phyloP scores from a whole-genome alignment of 2,329 filamentous ascomycete genomes.

The Calycina herbarum region DNA sequence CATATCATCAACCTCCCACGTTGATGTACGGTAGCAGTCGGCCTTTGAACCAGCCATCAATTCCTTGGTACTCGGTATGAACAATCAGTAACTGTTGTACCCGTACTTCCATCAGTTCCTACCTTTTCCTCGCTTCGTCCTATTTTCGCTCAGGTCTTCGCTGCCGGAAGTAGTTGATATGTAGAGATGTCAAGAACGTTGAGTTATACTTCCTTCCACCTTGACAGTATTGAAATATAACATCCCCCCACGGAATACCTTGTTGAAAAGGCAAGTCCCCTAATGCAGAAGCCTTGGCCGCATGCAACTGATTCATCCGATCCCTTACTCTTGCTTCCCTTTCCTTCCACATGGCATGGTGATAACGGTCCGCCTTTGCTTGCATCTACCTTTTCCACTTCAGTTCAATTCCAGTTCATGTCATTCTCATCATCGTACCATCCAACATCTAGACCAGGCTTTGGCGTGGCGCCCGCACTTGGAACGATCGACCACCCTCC shows the following conservation, averaged over 20 bases:
- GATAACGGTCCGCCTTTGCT: not conserved
- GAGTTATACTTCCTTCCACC: not conserved
- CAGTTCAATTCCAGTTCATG: not conserved
- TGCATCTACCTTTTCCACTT: not conserved
- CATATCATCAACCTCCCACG: not conserved
- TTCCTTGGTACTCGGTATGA: not conserved
- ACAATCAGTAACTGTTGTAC: not conserved
- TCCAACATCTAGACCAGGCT: not conserved
- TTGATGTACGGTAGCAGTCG: not conserved
- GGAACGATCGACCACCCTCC: not conserved
- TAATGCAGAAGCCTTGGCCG: not conserved
- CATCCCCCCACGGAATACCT: not conserved
- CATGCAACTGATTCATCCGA: constrained; percentile 4
- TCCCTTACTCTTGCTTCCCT: not conserved
- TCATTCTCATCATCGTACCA: not conserved
- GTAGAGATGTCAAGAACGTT: too few relatives aligned
- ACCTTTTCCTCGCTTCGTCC: not conserved
- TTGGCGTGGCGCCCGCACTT: not conserved
- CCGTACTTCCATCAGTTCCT: not conserved
- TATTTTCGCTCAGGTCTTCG: too few relatives aligned
- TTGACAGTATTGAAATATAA: too few relatives aligned
- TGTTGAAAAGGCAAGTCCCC: not conserved
- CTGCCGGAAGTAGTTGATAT: too few relatives aligned
- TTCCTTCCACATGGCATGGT: not conserved
- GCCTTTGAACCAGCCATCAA: not conserved